Conservation (phyloP, 768 basidiomycete genomes). For the Termitomyces sp. region DNA sequence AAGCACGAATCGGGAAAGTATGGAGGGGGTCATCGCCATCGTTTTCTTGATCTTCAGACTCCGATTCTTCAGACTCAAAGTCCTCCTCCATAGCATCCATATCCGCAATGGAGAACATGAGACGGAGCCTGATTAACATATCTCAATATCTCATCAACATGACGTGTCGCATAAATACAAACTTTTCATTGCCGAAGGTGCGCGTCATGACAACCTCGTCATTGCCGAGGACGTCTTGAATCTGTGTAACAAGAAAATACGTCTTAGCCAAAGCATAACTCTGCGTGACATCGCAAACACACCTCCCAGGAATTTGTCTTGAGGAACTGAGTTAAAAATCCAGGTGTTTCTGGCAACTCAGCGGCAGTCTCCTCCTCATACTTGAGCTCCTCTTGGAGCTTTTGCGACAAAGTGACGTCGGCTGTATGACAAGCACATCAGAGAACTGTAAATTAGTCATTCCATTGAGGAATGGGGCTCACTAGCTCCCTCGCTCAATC, state of each 20-base stretch:
- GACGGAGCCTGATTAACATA: slow-evolving; percentile 55
- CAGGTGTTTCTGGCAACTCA: slow-evolving; percentile 39
- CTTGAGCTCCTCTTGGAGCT: slow-evolving; percentile 75
- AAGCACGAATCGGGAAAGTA: slow-evolving; percentile 70
- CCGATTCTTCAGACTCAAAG: slow-evolving; percentile 21
- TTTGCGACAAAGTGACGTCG: slow-evolving; percentile 69
- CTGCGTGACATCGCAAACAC: slow-evolving; percentile 14
- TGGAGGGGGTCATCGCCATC: slow-evolving; percentile 23
- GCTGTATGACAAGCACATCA: slow-evolving; percentile 33
- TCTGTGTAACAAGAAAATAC: slow-evolving; percentile 28
- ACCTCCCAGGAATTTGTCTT: slow-evolving; percentile 77
- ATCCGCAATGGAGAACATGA: slow-evolving; percentile 93
- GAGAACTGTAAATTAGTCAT: background rate
- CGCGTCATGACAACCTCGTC: slow-evolving; percentile 83
- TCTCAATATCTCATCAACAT: background rate
- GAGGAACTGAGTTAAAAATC: slow-evolving; percentile 75
- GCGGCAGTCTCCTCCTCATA: slow-evolving; percentile 69
- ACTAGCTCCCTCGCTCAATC: slow-evolving; percentile 39
- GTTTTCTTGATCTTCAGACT: slow-evolving; percentile 19
- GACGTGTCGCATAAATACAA: slow-evolving; percentile 22
- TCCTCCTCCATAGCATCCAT: slow-evolving; percentile 45
- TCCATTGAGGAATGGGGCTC: background rate
- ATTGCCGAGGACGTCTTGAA: slow-evolving; percentile 62
- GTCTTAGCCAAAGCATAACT: background rate
- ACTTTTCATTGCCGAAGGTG: slow-evolving; percentile 89